Percentiles rank a stretch among this genome's conserved stretches.
phyloP scores from a whole-genome alignment of 139 green algal species.

The Asterochloris erici region DNA sequence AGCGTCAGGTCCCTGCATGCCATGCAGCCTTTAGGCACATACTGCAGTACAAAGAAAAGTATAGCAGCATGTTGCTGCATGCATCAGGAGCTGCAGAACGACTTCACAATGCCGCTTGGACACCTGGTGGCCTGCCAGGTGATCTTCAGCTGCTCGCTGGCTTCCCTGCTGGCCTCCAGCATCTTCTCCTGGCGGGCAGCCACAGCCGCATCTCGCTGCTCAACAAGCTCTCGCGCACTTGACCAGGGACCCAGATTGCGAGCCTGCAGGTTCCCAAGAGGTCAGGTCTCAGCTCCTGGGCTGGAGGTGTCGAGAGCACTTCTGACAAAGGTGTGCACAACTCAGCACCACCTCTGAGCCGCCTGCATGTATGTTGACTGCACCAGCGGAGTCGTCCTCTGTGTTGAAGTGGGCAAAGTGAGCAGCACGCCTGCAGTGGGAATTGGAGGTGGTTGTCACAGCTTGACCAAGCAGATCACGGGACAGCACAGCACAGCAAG shows the following conservation, averaged over 20 bases:
- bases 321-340: background rate
- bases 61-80: background rate
- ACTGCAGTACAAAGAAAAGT: no score
- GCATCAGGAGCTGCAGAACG: no score
- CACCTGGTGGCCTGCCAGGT: background rate
- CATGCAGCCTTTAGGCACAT: conserved; percentile 27
- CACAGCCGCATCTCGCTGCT: conserved; percentile 46
- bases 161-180: conserved; percentile 2
- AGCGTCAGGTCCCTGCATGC: conserved; percentile 35
- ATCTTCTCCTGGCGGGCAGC: conserved; percentile 44
- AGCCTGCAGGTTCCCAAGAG: conserved; percentile 30
- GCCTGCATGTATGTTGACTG: conserved; percentile 36
- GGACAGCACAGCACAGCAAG: no score
- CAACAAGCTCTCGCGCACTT: conserved; percentile 54
- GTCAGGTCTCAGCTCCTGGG: background rate
- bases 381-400: conserved; percentile 18
- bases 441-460: no score
- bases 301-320: background rate
- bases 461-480: no score
- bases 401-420: conserved; percentile 59
- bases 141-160: background rate
- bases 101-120: background rate
- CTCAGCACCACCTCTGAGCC: conserved; percentile 25
- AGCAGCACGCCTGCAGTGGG: conserved; percentile 41
- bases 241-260: conserved; percentile 62